Evolutionary conservation across 257 asterid genomes (phyloP).

Genomic region (Henckelia pumila): DNA sequence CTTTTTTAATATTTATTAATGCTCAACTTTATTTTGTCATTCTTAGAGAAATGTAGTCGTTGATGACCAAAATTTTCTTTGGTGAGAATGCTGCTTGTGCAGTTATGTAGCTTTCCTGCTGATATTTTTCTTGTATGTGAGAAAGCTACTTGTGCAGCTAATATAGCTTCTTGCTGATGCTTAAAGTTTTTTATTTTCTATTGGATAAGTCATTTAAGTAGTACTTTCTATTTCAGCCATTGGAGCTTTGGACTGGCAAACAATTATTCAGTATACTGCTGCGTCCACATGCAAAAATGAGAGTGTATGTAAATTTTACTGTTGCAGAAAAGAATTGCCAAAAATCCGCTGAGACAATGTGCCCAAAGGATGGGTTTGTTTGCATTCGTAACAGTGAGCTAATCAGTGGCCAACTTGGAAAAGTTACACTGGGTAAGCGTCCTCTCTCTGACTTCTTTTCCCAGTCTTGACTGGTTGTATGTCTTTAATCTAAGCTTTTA

Average conservation of each 20-base stretch:
- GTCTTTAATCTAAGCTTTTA: not conserved
- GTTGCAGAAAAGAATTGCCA: constrained; percentile 68
- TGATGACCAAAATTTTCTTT: constrained; percentile 20
- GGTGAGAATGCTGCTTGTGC: not conserved
- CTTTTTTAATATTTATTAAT: too few species aligned
- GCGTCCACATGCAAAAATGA: constrained; percentile 78
- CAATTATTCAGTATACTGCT: constrained; percentile 72
- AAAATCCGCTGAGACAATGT: constrained; percentile 65
- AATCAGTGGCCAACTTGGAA: constrained; percentile 94
- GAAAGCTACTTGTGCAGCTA: not conserved
- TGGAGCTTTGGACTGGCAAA: constrained; percentile 98
- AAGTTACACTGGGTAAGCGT: constrained; percentile 86
- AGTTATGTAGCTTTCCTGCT: too few species aligned
- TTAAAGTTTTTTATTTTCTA: not conserved
- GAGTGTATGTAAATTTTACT: constrained; percentile 77
- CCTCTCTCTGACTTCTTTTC: constrained; percentile 17
- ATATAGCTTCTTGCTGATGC: constrained; percentile 4
- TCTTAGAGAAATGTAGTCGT: constrained; percentile 11
- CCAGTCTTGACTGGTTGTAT: not conserved
- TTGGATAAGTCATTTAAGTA: constrained; percentile 11
- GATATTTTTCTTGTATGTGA: too few species aligned
- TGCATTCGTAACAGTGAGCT: constrained; percentile 89
- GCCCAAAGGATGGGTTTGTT: constrained; percentile 88
- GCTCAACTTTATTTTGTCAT: constrained; percentile 11
- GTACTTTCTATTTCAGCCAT: constrained; percentile 57